These are phyloP conservation scores for Lactifluus pinguis DNA, from an alignment of 768 basidiomycete species.

Conservation along the genomic window DNA sequence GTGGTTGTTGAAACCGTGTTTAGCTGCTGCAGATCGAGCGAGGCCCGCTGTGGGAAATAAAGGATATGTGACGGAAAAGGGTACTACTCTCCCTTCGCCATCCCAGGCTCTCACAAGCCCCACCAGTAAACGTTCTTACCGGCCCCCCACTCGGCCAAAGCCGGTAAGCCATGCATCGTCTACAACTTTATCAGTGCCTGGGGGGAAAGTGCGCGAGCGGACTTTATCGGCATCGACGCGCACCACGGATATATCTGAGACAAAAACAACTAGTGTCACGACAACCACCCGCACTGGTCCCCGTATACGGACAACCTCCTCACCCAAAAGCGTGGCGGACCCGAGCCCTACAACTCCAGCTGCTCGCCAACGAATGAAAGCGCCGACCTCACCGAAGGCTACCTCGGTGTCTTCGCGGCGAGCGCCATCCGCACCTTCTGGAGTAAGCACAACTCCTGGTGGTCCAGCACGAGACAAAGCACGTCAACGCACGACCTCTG, in stretches of 20 bases:
- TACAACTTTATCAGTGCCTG: slow-evolving; percentile 8
- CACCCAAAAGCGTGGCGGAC: slow-evolving; percentile 6
- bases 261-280: not conserved
- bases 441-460: not conserved
- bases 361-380: slow-evolving; percentile 9
- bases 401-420: slow-evolving; percentile 5
- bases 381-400: not conserved
- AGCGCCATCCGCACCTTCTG: not conserved
- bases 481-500: slow-evolving; percentile 5
- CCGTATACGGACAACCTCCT: slow-evolving; percentile 16
- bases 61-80: not conserved
- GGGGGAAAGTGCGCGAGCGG: slow-evolving; percentile 4
- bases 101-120: not conserved
- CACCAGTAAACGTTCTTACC: slow-evolving; percentile 1
- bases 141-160: slow-evolving; percentile 7
- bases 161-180: not conserved
- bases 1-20: not conserved
- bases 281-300: not conserved
- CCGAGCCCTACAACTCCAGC: not conserved
- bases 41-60: not conserved
- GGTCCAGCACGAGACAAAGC: not conserved
- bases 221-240: slow-evolving; percentile 14
- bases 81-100: slow-evolving; percentile 3
- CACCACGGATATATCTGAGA: slow-evolving; percentile 1
- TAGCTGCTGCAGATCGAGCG: not conserved